A percentile compares a stretch with the other conserved stretches of the same genome.
These are phyloP conservation scores for Diplodia sapinea DNA, from an alignment of 2,329 filamentous ascomycete genomes.

Conservation along the genomic window DNA sequence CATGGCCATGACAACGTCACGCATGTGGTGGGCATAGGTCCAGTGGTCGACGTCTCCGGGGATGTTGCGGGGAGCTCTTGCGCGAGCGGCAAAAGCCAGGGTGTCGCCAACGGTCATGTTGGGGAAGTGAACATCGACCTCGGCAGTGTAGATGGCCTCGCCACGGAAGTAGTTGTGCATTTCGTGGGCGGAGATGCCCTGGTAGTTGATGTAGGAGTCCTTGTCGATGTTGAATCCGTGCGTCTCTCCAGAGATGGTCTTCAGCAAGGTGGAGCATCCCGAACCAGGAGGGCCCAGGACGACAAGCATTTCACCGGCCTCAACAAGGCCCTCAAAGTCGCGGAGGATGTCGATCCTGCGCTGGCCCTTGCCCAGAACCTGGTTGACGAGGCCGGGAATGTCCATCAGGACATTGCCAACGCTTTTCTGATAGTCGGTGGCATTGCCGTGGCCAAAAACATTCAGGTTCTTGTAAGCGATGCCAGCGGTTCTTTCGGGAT, in stretches of 20 bases:
- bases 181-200: conserved; percentile 70
- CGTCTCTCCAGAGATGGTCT: conserved; percentile 80
- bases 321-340: conserved; percentile 69
- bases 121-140: conserved; percentile 80
- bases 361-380: conserved; percentile 41
- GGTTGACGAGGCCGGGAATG: conserved; percentile 47
- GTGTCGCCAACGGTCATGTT: conserved; percentile 77
- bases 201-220: conserved; percentile 77
- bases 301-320: conserved; percentile 73
- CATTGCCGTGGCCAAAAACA: conserved; percentile 56
- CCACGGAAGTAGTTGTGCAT: conserved; percentile 79
- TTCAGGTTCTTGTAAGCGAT: conserved; percentile 55
- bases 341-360: conserved; percentile 67
- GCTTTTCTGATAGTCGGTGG: conserved; percentile 59
- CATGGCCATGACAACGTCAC: conserved; percentile 75
- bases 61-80: conserved; percentile 65
- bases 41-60: conserved; percentile 62
- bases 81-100: conserved; percentile 75
- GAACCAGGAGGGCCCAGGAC: conserved; percentile 70
- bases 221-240: conserved; percentile 76
- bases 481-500: conserved; percentile 53
- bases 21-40: conserved; percentile 64
- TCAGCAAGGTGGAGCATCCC: conserved; percentile 81
- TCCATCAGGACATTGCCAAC: conserved; percentile 56
- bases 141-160: conserved; percentile 83